Evolutionary conservation across 2,329 filamentous ascomycete genomes (phyloP), one percentile per base, ranked within the genome.

Genomic region (Monosporascus cannonballus): DNA sequence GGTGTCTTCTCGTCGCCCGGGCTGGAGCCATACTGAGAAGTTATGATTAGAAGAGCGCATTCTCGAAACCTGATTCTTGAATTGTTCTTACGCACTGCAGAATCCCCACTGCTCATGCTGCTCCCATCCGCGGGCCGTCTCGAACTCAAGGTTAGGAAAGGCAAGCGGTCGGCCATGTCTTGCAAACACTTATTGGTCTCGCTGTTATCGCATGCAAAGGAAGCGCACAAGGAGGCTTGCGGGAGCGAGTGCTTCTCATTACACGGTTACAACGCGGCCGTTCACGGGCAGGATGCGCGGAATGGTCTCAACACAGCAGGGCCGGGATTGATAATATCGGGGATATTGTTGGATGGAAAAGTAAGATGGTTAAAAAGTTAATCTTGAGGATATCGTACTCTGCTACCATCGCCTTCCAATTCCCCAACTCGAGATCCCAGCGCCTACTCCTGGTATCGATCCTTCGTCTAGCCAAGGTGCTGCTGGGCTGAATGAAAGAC

Each of bases 91-190:
- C 77, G 61, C 71, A 79, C 77, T 60, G 74, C 70, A 54, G 73
- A 75, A 62, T 77, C 76, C 48, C 71, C 70, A 59, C 75, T 76
- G 64, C 72, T 75, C 56, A 74, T 69, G 56, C 75, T 76, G 61
- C 69, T 69, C 30, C 68, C 70, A 57, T 77, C 73, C 51, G 69
- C 69, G 45, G 77, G 73, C 56, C 71, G 68, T 61, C 76, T 71
- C 51, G 78, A 75, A 61, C 75, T 73, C 60, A 82, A 76, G 44
- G 78, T 79, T 52, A 80, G 71, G 62, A 81, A 83, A 17, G 77
- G 73, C 54, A 71, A 69, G 46, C 71, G 68, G 51, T 74, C 71
- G 52, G 67, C 68, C 74, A 77, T 77, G 61, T 25, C 42, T 18
- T 18, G 42, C 42, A 24, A 24, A 24, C 2, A 27, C 44, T 8